These are phyloP conservation scores for Pyricularia pennisetigena DNA, from an alignment of 2,329 filamentous ascomycete species.

Conservation along the genomic window DNA sequence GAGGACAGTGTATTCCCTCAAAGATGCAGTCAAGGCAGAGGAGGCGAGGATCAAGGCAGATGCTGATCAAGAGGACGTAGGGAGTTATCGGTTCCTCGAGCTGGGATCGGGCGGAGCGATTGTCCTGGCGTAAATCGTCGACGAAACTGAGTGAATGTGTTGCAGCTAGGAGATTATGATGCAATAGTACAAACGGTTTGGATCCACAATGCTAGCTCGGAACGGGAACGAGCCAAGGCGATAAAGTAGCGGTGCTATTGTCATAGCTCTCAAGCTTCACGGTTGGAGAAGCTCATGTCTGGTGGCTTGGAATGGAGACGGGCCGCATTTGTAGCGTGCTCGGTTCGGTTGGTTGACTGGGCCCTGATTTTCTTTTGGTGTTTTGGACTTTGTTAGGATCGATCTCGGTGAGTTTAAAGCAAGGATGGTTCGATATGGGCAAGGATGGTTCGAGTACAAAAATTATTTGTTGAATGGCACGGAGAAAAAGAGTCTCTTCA, in stretches of 20 bases:
- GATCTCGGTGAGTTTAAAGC: not conserved
- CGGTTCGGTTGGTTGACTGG: not conserved
- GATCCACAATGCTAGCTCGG: not conserved
- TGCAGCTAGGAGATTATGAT: not conserved
- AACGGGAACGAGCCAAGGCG: not conserved
- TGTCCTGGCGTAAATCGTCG: conserved; percentile 27
- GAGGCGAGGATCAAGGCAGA: conserved; percentile 14
- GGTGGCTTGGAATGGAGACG: not conserved
- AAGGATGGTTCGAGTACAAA: not conserved
- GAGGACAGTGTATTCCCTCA: conserved; percentile 31
- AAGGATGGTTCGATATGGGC: not conserved
- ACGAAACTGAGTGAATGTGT: not conserved
- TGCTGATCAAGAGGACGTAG: conserved; percentile 17
- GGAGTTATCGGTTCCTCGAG: conserved; percentile 37
- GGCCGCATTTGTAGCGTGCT: not conserved
- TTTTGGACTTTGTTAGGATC: not conserved
- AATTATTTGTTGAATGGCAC: not conserved
- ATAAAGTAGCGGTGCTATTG: not conserved
- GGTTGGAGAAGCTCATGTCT: not conserved
- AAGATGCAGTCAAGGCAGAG: conserved; percentile 29
- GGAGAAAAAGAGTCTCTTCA: not conserved
- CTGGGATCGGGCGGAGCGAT: conserved; percentile 46
- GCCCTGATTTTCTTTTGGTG: not conserved
- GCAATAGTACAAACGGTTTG: not conserved
- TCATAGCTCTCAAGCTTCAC: not conserved